A percentile compares a stretch with the other conserved stretches of the same genome.
These are phyloP conservation scores for Fragosphaeria purpurea DNA, from an alignment of 2,329 filamentous ascomycete species.

Conservation along the genomic window DNA sequence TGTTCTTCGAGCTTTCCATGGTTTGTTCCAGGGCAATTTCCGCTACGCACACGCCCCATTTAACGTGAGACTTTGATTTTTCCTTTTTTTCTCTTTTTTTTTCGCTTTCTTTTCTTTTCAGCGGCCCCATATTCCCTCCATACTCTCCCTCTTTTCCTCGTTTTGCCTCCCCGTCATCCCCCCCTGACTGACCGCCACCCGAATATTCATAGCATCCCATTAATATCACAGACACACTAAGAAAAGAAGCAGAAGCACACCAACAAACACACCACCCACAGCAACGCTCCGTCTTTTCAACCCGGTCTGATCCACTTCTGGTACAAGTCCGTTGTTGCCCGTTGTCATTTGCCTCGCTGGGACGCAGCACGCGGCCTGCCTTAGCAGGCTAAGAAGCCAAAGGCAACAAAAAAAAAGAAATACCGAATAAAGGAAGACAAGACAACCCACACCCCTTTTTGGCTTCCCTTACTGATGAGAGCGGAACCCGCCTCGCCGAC, in stretches of 20 bases:
- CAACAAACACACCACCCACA: conserved; percentile 4
- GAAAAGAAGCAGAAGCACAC: too few species aligned
- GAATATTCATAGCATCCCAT: neutral
- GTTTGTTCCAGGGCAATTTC: conserved; percentile 6
- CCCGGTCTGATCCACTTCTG: conserved; percentile 14
- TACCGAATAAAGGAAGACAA: too few species aligned
- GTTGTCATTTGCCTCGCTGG: too few species aligned
- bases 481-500: too few species aligned
- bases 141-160: neutral
- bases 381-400: conserved; percentile 12
- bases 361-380: conserved; percentile 13
- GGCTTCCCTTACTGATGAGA: too few species aligned
- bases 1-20: conserved; percentile 6
- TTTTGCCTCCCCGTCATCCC: conserved; percentile 3
- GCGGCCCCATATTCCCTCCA: conserved; percentile 1
- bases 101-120: neutral
- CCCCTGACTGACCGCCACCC: conserved; percentile 11
- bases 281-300: conserved; percentile 7
- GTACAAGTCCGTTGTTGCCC: conserved; percentile 1
- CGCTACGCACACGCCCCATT: conserved; percentile 2
- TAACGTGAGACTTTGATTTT: neutral
- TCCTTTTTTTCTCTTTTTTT: neutral
- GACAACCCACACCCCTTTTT: too few species aligned
- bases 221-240: conserved; percentile 1
- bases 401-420: neutral